phyloP scores from a whole-genome alignment of 306 rosid species.

The Cyclanthera cordifolia region DNA sequence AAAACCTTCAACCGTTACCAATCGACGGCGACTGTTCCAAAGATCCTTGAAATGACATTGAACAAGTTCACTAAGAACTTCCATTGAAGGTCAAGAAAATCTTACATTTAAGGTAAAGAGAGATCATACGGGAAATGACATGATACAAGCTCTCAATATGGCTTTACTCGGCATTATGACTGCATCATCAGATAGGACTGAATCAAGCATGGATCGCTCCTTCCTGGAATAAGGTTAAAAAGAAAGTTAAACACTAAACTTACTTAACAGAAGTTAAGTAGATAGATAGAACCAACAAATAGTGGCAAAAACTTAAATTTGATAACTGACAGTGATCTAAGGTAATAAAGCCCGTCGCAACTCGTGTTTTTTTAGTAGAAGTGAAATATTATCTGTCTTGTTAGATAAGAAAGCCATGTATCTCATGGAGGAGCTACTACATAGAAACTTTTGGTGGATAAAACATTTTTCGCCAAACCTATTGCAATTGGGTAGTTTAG shows the following conservation, averaged over 20 bases:
- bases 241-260: not conserved
- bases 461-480: not conserved
- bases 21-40: conserved; percentile 69
- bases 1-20: conserved; percentile 57
- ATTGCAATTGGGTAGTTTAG: not conserved
- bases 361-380: not conserved
- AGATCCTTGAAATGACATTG: conserved; percentile 35
- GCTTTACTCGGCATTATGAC: conserved; percentile 61
- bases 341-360: too few species aligned
- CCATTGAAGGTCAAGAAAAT: not conserved
- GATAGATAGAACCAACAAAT: not conserved
- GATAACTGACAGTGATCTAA: not conserved
- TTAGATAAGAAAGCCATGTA: not conserved
- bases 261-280: not conserved
- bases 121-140: conserved; percentile 71
- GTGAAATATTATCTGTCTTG: not conserved
- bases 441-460: not conserved
- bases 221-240: conserved; percentile 33
- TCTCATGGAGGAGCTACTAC: not conserved
- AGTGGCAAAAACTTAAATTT: not conserved
- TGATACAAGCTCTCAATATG: conserved; percentile 60
- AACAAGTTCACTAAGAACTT: not conserved
- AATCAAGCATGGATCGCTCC: conserved; percentile 43
- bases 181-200: conserved; percentile 60
- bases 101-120: not conserved